Percentiles rank a stretch among this genome's conserved stretches.
phyloP scores from a whole-genome alignment of 1,139 yeast species.

The Suhomyces panamericanus region DNA sequence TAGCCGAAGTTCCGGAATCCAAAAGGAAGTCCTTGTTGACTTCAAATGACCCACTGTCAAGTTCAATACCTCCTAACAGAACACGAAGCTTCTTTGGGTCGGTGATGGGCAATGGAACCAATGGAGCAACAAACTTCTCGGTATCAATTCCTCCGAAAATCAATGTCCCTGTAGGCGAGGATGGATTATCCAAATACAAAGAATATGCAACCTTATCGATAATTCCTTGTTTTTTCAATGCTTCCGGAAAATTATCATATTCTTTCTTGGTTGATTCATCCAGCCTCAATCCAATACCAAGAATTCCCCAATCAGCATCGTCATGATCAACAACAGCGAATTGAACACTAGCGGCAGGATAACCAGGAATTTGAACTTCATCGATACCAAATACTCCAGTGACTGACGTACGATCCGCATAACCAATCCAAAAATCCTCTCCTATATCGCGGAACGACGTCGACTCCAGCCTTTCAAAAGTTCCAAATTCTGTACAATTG shows the following conservation, averaged over 20 bases:
- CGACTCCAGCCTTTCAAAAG: constrained; percentile 25
- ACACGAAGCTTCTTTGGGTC: constrained; percentile 8
- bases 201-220: constrained; percentile 34
- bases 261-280: neutral
- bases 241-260: constrained; percentile 19
- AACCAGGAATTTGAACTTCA: constrained; percentile 27
- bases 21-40: neutral
- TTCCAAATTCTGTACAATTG: neutral
- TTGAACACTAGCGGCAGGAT: constrained; percentile 33
- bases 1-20: constrained; percentile 7
- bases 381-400: constrained; percentile 60
- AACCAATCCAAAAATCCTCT: constrained; percentile 36
- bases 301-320: constrained; percentile 54
- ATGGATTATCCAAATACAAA: constrained; percentile 11
- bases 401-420: constrained; percentile 35
- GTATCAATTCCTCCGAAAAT: constrained; percentile 27
- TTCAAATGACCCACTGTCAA: neutral
- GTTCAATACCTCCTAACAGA: constrained; percentile 11
- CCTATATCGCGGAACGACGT: constrained; percentile 45
- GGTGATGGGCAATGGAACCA: constrained; percentile 13
- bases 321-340: constrained; percentile 59
- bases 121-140: constrained; percentile 22
- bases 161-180: constrained; percentile 17
- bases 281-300: constrained; percentile 51
- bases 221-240: constrained; percentile 18